A percentile compares a stretch with the other conserved stretches of the same genome.
These are phyloP conservation scores for Scutellaria minor DNA, from an alignment of 257 asterid species.

Conservation along the genomic window DNA sequence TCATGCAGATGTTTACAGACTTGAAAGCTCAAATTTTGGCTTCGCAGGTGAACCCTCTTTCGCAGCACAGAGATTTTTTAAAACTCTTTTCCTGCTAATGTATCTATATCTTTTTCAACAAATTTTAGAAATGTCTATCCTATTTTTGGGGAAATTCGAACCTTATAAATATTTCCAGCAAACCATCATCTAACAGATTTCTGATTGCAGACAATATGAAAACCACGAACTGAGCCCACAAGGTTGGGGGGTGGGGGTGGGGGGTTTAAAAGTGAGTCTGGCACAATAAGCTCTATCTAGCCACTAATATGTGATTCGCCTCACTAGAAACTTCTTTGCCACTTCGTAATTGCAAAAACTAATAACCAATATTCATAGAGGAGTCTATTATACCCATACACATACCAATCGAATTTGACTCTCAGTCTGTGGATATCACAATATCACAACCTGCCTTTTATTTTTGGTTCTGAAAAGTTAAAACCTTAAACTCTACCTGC, in stretches of 20 bases:
- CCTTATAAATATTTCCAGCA: not conserved
- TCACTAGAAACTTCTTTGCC: too few relatives aligned
- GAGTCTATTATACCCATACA: not conserved
- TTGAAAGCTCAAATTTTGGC: constrained; percentile 89
- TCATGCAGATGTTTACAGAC: constrained; percentile 82
- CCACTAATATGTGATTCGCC: too few relatives aligned
- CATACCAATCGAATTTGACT: not conserved
- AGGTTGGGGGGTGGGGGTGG: too few relatives aligned
- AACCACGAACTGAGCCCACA: too few relatives aligned
- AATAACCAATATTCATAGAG: not conserved
- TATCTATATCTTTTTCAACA: constrained; percentile 11
- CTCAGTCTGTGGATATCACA: not conserved
- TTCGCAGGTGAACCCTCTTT: constrained; percentile 66
- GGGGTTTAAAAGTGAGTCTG: too few relatives aligned
- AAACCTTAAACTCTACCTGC: not conserved
- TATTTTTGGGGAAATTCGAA: not conserved
- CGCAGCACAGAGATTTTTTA: constrained; percentile 14
- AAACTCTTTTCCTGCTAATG: constrained; percentile 4
- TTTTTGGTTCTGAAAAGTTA: constrained; percentile 2
- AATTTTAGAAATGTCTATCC: not conserved
- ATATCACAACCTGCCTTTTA: not conserved
- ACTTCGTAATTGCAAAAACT: too few relatives aligned
- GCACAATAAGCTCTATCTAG: too few relatives aligned
- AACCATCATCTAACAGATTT: not conserved
- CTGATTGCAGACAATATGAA: too few relatives aligned